phyloP scores from a whole-genome alignment of 805 yeast species.

The Metschnikowia koreensis region DNA sequence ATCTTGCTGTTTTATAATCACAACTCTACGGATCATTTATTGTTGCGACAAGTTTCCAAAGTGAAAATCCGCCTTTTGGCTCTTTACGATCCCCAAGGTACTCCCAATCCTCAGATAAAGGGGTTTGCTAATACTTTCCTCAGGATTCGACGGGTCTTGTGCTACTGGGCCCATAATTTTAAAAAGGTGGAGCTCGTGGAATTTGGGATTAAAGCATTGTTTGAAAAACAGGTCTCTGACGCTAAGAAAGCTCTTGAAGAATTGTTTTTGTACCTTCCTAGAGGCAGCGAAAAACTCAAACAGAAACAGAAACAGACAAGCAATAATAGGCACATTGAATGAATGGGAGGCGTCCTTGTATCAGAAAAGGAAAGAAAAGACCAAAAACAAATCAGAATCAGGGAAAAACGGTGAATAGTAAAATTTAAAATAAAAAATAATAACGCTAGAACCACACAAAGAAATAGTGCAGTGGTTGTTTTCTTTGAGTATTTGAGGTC shows the following conservation, averaged over 20 bases:
- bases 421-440: too few relatives aligned
- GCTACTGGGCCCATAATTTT: background rate
- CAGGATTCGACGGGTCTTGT: background rate
- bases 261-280: too few relatives aligned
- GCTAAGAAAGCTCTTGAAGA: background rate
- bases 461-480: too few relatives aligned
- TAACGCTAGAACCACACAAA: too few relatives aligned
- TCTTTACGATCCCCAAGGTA: background rate
- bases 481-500: too few relatives aligned
- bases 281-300: too few relatives aligned
- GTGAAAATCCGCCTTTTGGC: background rate
- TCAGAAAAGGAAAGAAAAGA: too few relatives aligned
- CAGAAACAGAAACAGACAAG: too few relatives aligned
- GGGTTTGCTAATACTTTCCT: background rate
- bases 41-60: background rate
- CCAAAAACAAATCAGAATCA: too few relatives aligned
- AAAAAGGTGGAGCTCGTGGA: background rate
- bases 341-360: too few relatives aligned
- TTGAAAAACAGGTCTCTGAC: background rate
- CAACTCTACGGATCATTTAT: background rate
- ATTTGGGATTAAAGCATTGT: background rate
- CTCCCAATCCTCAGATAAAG: background rate
- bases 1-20: background rate
- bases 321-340: too few relatives aligned
- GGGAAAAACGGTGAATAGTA: too few relatives aligned